Evolutionary conservation across 352 stramenopile species (phyloP), one percentile per base, ranked within the genome.

Genomic region (Labyrinthula sp.): DNA sequence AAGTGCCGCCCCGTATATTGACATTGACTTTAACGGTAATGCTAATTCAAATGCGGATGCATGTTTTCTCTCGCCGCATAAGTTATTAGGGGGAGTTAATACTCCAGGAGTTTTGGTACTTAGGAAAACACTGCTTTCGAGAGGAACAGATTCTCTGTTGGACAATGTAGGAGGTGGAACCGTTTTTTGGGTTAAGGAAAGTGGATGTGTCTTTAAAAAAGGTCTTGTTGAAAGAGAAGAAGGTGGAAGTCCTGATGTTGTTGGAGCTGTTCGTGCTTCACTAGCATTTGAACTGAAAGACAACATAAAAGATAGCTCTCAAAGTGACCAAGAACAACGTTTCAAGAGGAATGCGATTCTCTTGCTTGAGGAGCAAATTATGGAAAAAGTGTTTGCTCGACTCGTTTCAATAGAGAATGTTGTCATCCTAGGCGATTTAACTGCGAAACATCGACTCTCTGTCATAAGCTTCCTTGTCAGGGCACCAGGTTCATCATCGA

Each of bases 31-130:
- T 82, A 95, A 97, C 68, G 80, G 82, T 3, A 63, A 45, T 10
- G 6, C 43, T 9, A 38, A 36, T 14, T 31, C 43, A n/a, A 48
- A 56, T 40, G 90, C 92, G 52, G 84, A 95, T 63, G 87, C 83
- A 0, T 67, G 94, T 20, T 91, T 92, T 60, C 76, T 95, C 45
- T 92, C 71, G 1, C 75, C 78, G 1, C 88, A 97, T 69, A 96
- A 96, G 63, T 82, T 95, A 37, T 50, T 92, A 8, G 88, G 87
- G 25, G 88, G 85, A 3, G 72, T 76, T 0, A 77, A 74, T 6
- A 82, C 77, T 3, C 75, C 82, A 1, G 82, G 84, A 10, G 74
- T 96, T 2, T 66, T 97, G 12, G 69, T 96, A 1, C 63, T 93
- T 3, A 97, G 95, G 57, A 84, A 91, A 72, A 29, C 55, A 38